These are phyloP conservation scores for Pisolithus orientalis DNA, from an alignment of 768 basidiomycete species.

Conservation along the genomic window DNA sequence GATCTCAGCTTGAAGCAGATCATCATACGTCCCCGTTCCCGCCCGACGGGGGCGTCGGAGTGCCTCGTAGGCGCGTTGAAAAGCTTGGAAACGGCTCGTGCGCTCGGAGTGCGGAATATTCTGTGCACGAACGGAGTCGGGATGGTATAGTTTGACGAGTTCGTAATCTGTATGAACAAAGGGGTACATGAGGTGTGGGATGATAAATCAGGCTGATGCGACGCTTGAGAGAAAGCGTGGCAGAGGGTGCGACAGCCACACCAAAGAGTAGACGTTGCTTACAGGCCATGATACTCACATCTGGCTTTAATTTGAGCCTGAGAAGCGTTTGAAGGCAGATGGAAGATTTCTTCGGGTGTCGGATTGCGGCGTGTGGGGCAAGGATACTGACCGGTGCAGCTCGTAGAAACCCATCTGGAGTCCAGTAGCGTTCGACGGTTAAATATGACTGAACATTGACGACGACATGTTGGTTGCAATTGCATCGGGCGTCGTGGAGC, in stretches of 20 bases:
- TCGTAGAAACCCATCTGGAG: background rate
- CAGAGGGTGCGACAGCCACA: background rate
- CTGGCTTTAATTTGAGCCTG: constrained; percentile 59
- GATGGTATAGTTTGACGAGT: constrained; percentile 65
- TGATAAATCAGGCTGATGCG: background rate
- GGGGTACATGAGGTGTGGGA: background rate
- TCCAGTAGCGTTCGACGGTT: background rate
- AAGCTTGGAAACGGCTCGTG: constrained; percentile 57
- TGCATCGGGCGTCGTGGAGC: too few relatives aligned
- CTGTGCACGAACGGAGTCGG: constrained; percentile 49
- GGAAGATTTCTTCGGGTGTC: constrained; percentile 69
- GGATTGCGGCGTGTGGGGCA: constrained; percentile 51
- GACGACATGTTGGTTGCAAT: too few relatives aligned
- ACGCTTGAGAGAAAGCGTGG: background rate
- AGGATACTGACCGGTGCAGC: constrained; percentile 21
- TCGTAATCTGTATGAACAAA: constrained; percentile 52
- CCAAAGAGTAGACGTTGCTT: background rate
- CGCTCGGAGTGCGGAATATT: constrained; percentile 36
- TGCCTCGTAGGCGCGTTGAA: constrained; percentile 58
- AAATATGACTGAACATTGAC: too few relatives aligned
- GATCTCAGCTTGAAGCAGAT: background rate
- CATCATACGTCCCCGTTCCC: background rate
- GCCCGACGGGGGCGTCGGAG: constrained; percentile 8
- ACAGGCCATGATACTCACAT: constrained; percentile 39
- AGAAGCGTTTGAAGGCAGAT: constrained; percentile 48